Evolutionary conservation across 768 basidiomycete species (phyloP).

Genomic region (Dictyophora rubrovolvata): DNA sequence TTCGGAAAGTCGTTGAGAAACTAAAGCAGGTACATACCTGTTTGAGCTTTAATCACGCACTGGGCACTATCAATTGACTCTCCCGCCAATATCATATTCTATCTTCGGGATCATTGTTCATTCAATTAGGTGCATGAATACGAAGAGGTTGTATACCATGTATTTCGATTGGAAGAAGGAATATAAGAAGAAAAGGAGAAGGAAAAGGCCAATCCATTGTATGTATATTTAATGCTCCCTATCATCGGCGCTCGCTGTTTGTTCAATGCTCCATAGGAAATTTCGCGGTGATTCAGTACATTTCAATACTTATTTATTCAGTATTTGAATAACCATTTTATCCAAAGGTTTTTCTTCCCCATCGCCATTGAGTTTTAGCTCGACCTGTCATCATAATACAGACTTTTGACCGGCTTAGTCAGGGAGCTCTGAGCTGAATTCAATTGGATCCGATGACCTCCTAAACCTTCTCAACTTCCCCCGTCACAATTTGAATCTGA

Average conservation of each 20-base stretch:
- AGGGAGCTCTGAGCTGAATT: background rate
- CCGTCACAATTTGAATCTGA: no score
- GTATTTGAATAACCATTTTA: no score
- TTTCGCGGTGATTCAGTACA: no score
- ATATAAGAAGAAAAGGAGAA: background rate
- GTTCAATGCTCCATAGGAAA: no score
- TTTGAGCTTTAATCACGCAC: background rate
- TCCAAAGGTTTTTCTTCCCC: no score
- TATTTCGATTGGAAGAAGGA: constrained; percentile 36
- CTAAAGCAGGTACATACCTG: constrained; percentile 32
- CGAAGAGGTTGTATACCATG: constrained; percentile 49
- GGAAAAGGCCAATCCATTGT: background rate
- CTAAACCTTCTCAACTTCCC: background rate
- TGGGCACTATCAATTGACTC: background rate
- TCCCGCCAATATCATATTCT: no score
- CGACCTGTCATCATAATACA: background rate
- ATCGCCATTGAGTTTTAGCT: no score
- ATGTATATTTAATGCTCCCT: no score
- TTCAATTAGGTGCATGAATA: constrained; percentile 39
- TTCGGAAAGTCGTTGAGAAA: constrained; percentile 32
- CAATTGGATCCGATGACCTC: background rate
- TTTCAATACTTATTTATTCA: no score
- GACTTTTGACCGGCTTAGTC: background rate
- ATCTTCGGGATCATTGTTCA: background rate
- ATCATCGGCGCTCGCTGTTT: no score